Conservation (phyloP, 2,329 filamentous ascomycete genomes). For the Colletotrichum caudatum region DNA sequence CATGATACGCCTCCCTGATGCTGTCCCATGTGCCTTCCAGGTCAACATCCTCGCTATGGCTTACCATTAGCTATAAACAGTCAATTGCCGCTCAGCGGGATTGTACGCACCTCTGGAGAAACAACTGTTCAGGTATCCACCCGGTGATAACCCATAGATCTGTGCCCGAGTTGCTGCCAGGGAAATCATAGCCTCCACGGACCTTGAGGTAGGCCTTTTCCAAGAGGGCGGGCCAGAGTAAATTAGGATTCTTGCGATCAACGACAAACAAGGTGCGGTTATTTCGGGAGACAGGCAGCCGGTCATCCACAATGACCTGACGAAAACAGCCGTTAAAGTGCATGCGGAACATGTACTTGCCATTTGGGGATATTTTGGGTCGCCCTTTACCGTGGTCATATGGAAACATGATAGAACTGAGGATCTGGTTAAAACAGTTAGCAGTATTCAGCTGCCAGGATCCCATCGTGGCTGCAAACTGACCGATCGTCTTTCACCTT, state of each 20-base stretch:
- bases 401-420: conserved; percentile 80
- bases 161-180: conserved; percentile 95
- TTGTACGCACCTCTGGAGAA: conserved; percentile 75
- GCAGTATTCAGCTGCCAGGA: background rate
- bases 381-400: conserved; percentile 69
- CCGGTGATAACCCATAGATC: conserved; percentile 93
- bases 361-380: conserved; percentile 78
- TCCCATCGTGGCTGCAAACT: conserved; percentile 42
- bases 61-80: conserved; percentile 12
- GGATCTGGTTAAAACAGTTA: conserved; percentile 62
- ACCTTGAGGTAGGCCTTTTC: conserved; percentile 98
- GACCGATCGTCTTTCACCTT: conserved; percentile 77
- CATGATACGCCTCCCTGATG: conserved; percentile 78
- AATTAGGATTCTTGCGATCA: conserved; percentile 82
- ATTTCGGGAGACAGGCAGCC: conserved; percentile 81
- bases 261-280: conserved; percentile 86
- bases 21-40: conserved; percentile 82
- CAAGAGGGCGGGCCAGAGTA: conserved; percentile 91
- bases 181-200: conserved; percentile 95
- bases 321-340: conserved; percentile 96
- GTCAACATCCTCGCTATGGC: conserved; percentile 80
- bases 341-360: conserved; percentile 92
- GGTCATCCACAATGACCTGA: conserved; percentile 88
- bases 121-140: conserved; percentile 97
- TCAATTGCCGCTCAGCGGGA: background rate